Evolutionary conservation across 768 basidiomycete species (phyloP).

Genomic region (Trametes villosa): DNA sequence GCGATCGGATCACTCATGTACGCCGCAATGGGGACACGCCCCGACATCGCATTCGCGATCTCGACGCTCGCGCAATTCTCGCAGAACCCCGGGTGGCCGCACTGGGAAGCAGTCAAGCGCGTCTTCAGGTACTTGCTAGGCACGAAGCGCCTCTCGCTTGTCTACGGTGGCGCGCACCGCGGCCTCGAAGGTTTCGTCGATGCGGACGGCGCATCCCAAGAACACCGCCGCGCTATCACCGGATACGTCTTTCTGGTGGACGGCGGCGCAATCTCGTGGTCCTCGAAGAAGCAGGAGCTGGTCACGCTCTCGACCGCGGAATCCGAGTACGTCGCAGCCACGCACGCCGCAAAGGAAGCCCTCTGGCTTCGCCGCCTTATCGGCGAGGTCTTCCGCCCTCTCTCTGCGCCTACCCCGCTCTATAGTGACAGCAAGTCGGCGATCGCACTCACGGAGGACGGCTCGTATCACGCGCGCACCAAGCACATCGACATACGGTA

Average conservation of each 20-base stretch:
- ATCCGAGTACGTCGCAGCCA: conserved; percentile 40
- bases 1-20: conserved; percentile 37
- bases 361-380: conserved; percentile 38
- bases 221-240: conserved; percentile 39
- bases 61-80: conserved; percentile 30
- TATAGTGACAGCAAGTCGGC: conserved; percentile 24
- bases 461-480: conserved; percentile 34
- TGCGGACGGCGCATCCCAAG: neutral
- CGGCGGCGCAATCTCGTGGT: conserved; percentile 39
- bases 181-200: neutral
- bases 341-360: conserved; percentile 23
- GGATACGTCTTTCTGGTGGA: conserved; percentile 41
- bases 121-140: neutral
- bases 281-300: conserved; percentile 40
- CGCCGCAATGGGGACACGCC: conserved; percentile 32
- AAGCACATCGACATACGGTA: conserved; percentile 46
- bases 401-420: conserved; percentile 20
- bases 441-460: conserved; percentile 31
- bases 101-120: neutral
- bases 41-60: conserved; percentile 36
- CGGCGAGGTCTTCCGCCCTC: conserved; percentile 12
- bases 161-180: conserved; percentile 26
- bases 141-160: neutral
- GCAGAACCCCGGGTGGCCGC: conserved; percentile 1
- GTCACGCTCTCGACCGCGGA: conserved; percentile 42